These are phyloP conservation scores for Amphichorda felina DNA, from an alignment of 2,329 filamentous ascomycete species.

Conservation along the genomic window DNA sequence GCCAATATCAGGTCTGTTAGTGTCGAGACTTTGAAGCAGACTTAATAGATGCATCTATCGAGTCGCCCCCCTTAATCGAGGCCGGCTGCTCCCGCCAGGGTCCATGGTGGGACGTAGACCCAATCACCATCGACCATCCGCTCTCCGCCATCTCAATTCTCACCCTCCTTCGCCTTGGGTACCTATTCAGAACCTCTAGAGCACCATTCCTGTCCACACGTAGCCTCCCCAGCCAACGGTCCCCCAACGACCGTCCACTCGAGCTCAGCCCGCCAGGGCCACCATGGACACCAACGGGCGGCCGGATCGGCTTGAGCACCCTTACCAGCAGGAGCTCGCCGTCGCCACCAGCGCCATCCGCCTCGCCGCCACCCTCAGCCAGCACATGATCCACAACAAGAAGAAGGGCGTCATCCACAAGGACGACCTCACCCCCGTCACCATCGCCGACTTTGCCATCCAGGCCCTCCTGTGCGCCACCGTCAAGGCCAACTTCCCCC, in stretches of 20 bases:
- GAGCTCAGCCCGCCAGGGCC: not conserved
- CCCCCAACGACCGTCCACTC: too few species aligned
- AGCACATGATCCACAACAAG: constrained; percentile 30
- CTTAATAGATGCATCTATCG: constrained; percentile 1
- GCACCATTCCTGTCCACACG: too few species aligned
- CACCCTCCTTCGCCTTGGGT: too few species aligned
- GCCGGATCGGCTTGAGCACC: constrained; percentile 2
- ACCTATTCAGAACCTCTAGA: too few species aligned
- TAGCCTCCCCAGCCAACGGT: too few species aligned
- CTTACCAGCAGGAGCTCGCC: constrained; percentile 27
- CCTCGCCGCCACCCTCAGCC: constrained; percentile 35
- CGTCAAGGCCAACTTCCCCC: constrained; percentile 36
- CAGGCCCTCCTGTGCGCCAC: constrained; percentile 41
- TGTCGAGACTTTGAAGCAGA: too few species aligned
- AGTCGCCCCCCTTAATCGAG: not conserved
- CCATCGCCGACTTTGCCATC: constrained; percentile 47
- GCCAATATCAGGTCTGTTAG: too few species aligned
- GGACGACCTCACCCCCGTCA: constrained; percentile 43
- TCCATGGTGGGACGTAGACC: too few species aligned
- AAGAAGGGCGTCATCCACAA: constrained; percentile 40
- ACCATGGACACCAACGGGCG: constrained; percentile 23
- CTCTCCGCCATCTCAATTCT: too few species aligned
- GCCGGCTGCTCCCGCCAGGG: too few species aligned
- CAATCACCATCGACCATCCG: too few species aligned
- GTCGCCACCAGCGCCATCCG: constrained; percentile 29